A percentile compares a stretch with the other conserved stretches of the same genome.
Evolutionary conservation across 2,329 filamentous ascomycete genomes (phyloP).

Genomic region (Nemania bipapillata): DNA sequence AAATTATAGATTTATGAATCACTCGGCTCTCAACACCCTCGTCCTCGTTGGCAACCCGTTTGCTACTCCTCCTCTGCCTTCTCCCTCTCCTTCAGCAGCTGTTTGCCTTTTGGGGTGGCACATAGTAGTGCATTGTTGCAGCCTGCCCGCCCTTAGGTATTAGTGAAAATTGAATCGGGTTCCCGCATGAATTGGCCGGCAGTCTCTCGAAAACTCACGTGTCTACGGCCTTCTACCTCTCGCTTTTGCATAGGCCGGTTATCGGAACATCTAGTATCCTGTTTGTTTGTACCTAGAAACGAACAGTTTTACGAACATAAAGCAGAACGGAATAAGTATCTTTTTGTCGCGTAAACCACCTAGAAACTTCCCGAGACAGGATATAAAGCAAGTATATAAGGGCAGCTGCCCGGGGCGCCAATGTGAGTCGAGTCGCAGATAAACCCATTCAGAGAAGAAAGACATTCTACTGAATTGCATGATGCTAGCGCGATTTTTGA

Average conservation of each 20-base stretch:
- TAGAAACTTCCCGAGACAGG: neutral
- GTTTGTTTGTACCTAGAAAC: conserved; percentile 2
- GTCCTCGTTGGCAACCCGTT: too few relatives aligned
- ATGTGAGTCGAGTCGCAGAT: neutral
- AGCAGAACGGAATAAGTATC: neutral
- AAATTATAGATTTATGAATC: too few relatives aligned
- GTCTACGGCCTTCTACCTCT: neutral
- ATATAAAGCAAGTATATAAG: conserved; percentile 3
- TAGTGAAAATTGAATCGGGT: neutral
- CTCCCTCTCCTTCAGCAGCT: too few relatives aligned
- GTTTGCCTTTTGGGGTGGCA: conserved; percentile 15
- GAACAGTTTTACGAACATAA: neutral
- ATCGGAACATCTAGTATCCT: neutral
- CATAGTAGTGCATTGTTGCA: conserved; percentile 2
- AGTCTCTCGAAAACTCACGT: neutral
- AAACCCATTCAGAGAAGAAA: neutral
- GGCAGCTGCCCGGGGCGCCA: neutral
- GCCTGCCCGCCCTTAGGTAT: neutral
- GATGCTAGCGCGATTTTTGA: neutral
- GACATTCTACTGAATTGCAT: neutral
- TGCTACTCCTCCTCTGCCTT: too few relatives aligned
- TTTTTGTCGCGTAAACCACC: neutral
- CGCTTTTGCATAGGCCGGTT: neutral
- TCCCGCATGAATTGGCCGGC: neutral
- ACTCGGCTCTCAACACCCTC: too few relatives aligned